Percentiles rank a stretch among this genome's conserved stretches.
phyloP scores from a whole-genome alignment of 1,139 yeast genomes.

The Candida anutae region DNA sequence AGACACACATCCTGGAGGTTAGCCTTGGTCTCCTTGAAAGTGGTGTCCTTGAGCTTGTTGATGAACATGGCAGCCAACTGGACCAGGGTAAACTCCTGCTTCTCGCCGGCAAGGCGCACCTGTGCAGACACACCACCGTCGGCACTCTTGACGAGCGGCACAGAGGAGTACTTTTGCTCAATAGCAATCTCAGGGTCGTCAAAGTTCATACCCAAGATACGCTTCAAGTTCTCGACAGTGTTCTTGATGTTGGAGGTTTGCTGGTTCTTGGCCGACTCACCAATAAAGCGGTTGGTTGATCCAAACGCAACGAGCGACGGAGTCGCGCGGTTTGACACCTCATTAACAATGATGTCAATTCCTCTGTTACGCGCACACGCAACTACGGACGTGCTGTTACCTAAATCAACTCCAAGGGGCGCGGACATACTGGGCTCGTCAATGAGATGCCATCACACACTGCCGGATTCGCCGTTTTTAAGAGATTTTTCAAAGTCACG shows the following conservation, averaged over 20 bases:
- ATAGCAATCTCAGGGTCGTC: conserved; percentile 70
- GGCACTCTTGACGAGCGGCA: conserved; percentile 58
- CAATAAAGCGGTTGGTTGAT: conserved; percentile 77
- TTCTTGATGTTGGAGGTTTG: conserved; percentile 94
- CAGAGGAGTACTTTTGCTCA: conserved; percentile 69
- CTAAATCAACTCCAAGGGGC: conserved; percentile 98
- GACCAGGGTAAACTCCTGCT: conserved; percentile 72
- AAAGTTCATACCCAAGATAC: conserved; percentile 74
- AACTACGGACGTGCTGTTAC: conserved; percentile 86
- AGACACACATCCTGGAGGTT: conserved; percentile 80
- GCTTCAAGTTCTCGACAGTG: conserved; percentile 89
- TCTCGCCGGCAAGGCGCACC: conserved; percentile 78
- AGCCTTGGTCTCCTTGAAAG: conserved; percentile 76
- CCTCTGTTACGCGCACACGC: conserved; percentile 99
- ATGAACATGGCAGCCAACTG: conserved; percentile 94
- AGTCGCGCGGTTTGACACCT: conserved; percentile 94
- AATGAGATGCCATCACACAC: background rate
- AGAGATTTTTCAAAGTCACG: conserved; percentile 1
- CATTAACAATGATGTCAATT: conserved; percentile 95
- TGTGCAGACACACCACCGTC: conserved; percentile 77
- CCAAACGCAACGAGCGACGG: conserved; percentile 96
- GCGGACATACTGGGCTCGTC: conserved; percentile 33
- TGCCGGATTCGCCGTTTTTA: conserved; percentile 1
- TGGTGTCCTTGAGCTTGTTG: conserved; percentile 78
- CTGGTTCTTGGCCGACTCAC: conserved; percentile 93